Base-by-base conservation (phyloP, 2,329 filamentous ascomycete genomes). In the Pyrenochaeta sp. region DNA sequence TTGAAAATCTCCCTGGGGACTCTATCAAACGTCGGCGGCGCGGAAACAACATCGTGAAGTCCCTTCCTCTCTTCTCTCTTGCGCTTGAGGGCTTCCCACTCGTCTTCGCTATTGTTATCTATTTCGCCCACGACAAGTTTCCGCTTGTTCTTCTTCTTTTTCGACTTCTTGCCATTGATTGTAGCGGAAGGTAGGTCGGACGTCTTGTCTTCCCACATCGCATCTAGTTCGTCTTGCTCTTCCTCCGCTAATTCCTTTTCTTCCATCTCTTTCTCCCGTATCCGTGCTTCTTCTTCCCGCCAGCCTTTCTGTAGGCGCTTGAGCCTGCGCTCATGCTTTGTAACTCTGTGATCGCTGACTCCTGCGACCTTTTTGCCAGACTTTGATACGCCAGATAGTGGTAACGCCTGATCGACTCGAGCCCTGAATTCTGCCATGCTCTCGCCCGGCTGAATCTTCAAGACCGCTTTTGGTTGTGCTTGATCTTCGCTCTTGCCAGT, bases 391-490 rank as follows among this genome's bases (percentile, higher is more conserved):
- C 89, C 89, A 7, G 87, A 82, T 0, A 99, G 80, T 0, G 94
- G 94, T 6, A 98, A 82, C 0, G 91, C 88, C 48, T 91, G 90
- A 73, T 98, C 90, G 6, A 99, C 95, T 30, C 93, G 88, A 10
- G 89, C 86, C 7, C 88, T 82, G 73, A 96, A 99, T 51, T 96
- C 91, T 4, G 90, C 87, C 72, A 98, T 81, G 50, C 87, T 87
- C 77, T 99, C 95, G 50, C 92, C 92, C 0, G 93, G 93, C 15
- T 87, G 85, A 62, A 98, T 97, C 47, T 61, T 68, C 40, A 68
- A 54, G 2, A 51, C 61, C 3, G 62, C 49, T 30, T 55, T 58
- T 1, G 62, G 43, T 30, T 56, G 53, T 15, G 59, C 42, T 54
- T 72, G 65, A 56, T 59, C 64, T 58, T 75, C 69, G 47, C 62